These are phyloP conservation scores for Cyclotella choctawhatcheeana DNA, from an alignment of 108 stramenopile genomes.

Conservation along the genomic window DNA sequence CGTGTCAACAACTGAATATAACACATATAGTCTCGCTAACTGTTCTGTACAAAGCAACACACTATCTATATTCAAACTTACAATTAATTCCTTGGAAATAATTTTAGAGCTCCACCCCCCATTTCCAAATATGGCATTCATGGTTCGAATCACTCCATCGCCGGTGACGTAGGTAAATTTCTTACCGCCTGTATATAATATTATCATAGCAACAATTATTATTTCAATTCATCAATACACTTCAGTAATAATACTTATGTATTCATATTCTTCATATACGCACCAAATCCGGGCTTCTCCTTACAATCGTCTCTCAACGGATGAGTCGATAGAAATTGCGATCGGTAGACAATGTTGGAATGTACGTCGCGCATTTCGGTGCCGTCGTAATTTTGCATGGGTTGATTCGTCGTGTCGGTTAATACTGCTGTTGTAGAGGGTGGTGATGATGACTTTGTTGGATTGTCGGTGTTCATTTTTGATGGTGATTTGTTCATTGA, in stretches of 20 bases:
- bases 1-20: too few species aligned
- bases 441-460: neutral
- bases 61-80: too few species aligned
- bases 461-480: neutral
- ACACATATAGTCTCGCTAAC: too few species aligned
- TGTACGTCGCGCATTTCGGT: conserved; percentile 40
- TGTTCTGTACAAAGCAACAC: too few species aligned
- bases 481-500: too few species aligned
- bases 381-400: conserved; percentile 56
- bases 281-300: conserved; percentile 49
- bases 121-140: conserved; percentile 58
- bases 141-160: conserved; percentile 51
- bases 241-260: neutral
- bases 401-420: conserved; percentile 36
- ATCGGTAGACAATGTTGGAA: conserved; percentile 36
- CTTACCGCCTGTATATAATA: conserved; percentile 14
- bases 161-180: conserved; percentile 52
- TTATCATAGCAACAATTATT: neutral
- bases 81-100: conserved; percentile 32
- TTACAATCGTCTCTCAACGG: conserved; percentile 50
- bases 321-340: conserved; percentile 54
- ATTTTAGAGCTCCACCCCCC: conserved; percentile 58
- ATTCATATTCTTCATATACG: neutral
- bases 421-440: neutral
- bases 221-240: too few species aligned